phyloP scores from a whole-genome alignment of 257 asterid genomes.

The Scutellaria barbata region DNA sequence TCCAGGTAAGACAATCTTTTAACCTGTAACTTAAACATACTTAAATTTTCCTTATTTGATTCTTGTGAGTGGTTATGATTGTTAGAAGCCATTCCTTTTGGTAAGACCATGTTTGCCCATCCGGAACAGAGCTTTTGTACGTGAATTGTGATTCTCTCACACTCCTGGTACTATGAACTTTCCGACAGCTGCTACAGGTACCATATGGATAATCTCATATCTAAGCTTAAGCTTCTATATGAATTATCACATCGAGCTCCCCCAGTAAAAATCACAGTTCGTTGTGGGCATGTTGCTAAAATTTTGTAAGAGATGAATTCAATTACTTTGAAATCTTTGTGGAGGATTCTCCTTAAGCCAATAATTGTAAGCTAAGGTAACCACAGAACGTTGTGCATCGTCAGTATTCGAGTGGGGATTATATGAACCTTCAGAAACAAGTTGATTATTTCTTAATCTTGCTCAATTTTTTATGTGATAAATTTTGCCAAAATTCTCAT shows the following conservation, averaged over 20 bases:
- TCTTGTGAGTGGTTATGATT: neutral
- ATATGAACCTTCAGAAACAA: too few species aligned
- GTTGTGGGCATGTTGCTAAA: neutral
- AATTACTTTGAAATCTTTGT: neutral
- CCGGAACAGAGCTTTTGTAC: neutral
- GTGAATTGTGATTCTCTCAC: neutral
- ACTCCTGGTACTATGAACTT: neutral
- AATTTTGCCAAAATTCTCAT: too few species aligned
- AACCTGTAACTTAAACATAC: neutral
- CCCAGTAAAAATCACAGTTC: neutral
- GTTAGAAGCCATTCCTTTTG: neutral
- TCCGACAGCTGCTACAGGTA: neutral
- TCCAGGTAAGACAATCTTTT: conserved; percentile 27
- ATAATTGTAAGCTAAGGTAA: neutral
- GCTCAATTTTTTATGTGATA: too few species aligned
- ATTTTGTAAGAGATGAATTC: neutral
- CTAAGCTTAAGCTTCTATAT: neutral
- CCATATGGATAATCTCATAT: neutral
- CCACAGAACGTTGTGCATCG: too few species aligned
- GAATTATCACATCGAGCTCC: conserved; percentile 6
- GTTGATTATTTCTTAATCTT: too few species aligned
- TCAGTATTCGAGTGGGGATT: too few species aligned
- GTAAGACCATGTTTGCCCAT: neutral
- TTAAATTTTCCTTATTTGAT: neutral
- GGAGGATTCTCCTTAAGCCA: neutral